phyloP scores from a whole-genome alignment of 148 eudicot genomes.

The Silene latifolia region DNA sequence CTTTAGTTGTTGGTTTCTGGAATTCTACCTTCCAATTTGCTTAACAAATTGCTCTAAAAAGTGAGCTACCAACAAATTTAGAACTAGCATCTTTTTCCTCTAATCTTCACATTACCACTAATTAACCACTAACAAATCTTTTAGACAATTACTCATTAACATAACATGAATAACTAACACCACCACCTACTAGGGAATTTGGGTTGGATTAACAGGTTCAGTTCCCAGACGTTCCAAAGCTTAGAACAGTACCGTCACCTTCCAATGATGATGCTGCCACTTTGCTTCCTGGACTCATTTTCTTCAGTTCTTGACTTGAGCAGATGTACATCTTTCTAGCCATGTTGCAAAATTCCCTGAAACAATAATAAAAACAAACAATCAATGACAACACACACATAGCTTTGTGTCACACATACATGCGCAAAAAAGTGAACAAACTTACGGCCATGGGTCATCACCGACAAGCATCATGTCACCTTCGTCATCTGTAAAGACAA shows the following conservation, averaged over 20 bases:
- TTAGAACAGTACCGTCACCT: conserved; percentile 47
- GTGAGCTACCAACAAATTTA: conserved; percentile 15
- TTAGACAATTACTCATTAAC: conserved; percentile 5
- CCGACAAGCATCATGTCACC: conserved; percentile 97
- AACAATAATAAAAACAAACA: not conserved
- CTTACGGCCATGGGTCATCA: conserved; percentile 95
- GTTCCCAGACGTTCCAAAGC: conserved; percentile 40
- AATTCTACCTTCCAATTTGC: conserved; percentile 12
- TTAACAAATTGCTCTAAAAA: conserved; percentile 16
- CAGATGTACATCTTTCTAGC: conserved; percentile 73
- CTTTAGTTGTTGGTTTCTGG: conserved; percentile 22
- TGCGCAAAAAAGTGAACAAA: not conserved
- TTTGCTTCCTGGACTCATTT: conserved; percentile 55
- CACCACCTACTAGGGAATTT: not conserved
- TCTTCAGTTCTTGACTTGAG: conserved; percentile 85
- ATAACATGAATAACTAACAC: not conserved
- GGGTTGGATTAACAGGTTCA: conserved; percentile 4
- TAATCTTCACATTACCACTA: conserved; percentile 19
- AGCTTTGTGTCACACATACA: not conserved
- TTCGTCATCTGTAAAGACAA: conserved; percentile 84
- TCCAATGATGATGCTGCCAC: conserved; percentile 41
- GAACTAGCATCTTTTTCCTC: not conserved
- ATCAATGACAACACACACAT: not conserved
- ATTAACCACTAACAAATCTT: conserved; percentile 6
- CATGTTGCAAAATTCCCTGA: conserved; percentile 92